Base-by-base conservation (phyloP, 2,329 filamentous ascomycete genomes). In the Apiospora pterosperma region DNA sequence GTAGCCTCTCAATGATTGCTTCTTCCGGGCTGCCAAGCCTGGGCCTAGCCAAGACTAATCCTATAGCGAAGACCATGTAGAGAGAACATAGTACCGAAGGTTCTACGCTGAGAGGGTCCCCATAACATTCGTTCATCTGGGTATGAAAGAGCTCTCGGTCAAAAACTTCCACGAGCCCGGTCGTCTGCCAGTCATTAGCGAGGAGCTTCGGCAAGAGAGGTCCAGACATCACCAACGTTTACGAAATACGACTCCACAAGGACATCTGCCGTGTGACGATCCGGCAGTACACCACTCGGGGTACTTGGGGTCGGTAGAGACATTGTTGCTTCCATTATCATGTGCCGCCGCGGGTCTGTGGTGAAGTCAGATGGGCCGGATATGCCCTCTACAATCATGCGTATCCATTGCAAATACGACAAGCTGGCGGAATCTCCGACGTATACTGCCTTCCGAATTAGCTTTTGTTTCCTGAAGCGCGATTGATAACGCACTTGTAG, bases 341-440 rank as follows among this genome's bases (percentile, higher is more conserved):
- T 84, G 69, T 88, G 85, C 59, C 85, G 80, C 62, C 80, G 79
- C 19, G 84, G 84, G 68, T 88, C 87, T 61, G 78, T 73, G 1
- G 86, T 89, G 69, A 90, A 90, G 0, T 80, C 75, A 4, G 86
- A 89, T 0, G 77, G 72, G 0, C 87, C 87, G 21, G 79, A 79
- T 36, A 81, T 80, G 10, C 77, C 83, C 67, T 86, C 83, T 5
- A 90, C 85, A 68, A 89, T 83, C 76, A 85, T 84, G 11, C 87
- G 84, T 21, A 90, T 82, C 55, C 87, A 76, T 64, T 89, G 84
- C 3, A 90, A 76, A 69, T 86, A 89, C 0, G 87, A 87, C 6
- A 89, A 76, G 0, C 85, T 85, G 0, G 86, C 86, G 2, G 88
- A 86, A 67, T 89, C 85, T n/a, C 88, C 87, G 66, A 89, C 80